phyloP scores from a whole-genome alignment of 768 basidiomycete genomes.

The Lactarius akahatsu region DNA sequence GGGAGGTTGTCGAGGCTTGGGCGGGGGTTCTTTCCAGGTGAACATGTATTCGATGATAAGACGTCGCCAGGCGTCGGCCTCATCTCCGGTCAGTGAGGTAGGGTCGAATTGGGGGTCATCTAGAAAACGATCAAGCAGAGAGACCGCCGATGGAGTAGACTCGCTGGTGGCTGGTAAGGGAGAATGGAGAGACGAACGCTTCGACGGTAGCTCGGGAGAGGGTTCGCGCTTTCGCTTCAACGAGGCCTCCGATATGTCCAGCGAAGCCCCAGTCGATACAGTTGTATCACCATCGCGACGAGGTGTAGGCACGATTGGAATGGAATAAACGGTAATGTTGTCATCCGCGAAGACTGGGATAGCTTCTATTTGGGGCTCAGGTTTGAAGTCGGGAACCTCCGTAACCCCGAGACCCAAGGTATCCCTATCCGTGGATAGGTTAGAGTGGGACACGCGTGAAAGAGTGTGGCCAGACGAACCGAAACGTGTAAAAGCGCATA shows the following conservation, averaged over 20 bases:
- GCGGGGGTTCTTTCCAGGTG: conserved; percentile 29
- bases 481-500: conserved; percentile 62
- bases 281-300: background rate
- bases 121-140: conserved; percentile 30
- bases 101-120: conserved; percentile 35
- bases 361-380: conserved; percentile 34
- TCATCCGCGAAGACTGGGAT: conserved; percentile 58
- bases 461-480: conserved; percentile 45
- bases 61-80: conserved; percentile 56
- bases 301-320: conserved; percentile 43
- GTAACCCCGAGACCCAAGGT: conserved; percentile 47
- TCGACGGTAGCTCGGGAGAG: conserved; percentile 30
- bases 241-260: conserved; percentile 23
- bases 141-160: background rate
- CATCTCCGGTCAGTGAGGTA: conserved; percentile 40
- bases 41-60: conserved; percentile 62
- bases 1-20: conserved; percentile 1
- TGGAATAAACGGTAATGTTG: conserved; percentile 62
- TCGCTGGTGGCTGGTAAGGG: background rate
- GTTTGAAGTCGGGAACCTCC: conserved; percentile 41
- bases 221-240: conserved; percentile 36
- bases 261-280: background rate
- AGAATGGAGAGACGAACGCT: conserved; percentile 25
- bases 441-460: background rate
- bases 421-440: conserved; percentile 41